A percentile compares a stretch with the other conserved stretches of the same genome.
Conservation (phyloP, 2,329 filamentous ascomycete species). For the Neonectria faginata region DNA sequence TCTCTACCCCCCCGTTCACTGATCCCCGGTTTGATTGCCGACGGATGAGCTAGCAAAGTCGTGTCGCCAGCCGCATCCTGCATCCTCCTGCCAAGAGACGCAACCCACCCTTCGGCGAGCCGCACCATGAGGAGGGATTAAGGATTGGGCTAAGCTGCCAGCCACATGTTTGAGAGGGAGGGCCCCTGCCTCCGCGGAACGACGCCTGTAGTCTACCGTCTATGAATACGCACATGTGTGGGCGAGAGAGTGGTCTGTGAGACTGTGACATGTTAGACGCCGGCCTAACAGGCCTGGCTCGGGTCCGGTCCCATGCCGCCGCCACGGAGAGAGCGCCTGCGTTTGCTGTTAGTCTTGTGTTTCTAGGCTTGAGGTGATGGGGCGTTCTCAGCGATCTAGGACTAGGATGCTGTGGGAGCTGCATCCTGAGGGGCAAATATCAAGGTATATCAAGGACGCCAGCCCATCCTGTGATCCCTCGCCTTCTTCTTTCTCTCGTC, state of each 20-base stretch:
- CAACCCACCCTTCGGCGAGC: conserved; percentile 5
- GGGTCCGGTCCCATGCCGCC: conserved; percentile 11
- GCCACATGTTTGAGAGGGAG: conserved; percentile 27
- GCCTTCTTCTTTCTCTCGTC: conserved; percentile 27
- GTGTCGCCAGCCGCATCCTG: conserved; percentile 1
- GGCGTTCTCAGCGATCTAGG: background rate
- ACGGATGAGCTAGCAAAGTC: conserved; percentile 10
- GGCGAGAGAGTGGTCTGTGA: background rate
- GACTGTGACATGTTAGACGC: conserved; percentile 18
- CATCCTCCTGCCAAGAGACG: conserved; percentile 1
- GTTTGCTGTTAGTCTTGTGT: conserved; percentile 4
- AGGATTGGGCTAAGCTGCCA: conserved; percentile 24
- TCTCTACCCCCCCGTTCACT: background rate
- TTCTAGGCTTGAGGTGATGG: background rate
- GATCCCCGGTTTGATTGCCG: conserved; percentile 8
- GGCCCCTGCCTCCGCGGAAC: conserved; percentile 8
- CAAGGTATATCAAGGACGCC: conserved; percentile 36
- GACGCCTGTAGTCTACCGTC: conserved; percentile 3
- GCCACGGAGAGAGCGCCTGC: background rate
- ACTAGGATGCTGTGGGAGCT: conserved; percentile 1
- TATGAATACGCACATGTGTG: background rate
- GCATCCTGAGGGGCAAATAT: conserved; percentile 7
- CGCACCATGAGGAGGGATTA: conserved; percentile 13
- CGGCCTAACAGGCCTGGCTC: conserved; percentile 13
- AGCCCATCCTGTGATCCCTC: conserved; percentile 19